Evolutionary conservation across 805 yeast species (phyloP), one percentile per base, ranked within the genome.

Genomic region (Kodamaea hsintzibuensis): DNA sequence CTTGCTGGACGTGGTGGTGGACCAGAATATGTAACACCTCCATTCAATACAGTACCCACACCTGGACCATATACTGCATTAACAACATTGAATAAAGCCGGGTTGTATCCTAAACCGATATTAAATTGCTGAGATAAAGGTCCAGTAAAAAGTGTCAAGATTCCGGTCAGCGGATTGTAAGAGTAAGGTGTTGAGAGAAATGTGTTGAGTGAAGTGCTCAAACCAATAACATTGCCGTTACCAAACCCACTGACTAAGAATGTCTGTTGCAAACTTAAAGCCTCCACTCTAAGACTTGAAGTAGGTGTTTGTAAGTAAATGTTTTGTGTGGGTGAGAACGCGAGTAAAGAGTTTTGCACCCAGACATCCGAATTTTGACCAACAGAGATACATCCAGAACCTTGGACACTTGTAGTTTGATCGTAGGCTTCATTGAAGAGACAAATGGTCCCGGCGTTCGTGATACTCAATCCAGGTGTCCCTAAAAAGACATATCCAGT

Each of bases 361-460:
- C 55, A 58, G 2, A 59, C 30, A 30, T 18, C 51, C 35, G 62
- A 54, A 16, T 52, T 44, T 4, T 3, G 14, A n/a, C 62, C 65
- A 17, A 61, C 60, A 47, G 49, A 56, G 17, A 67, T 56, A 61
- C 74, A 70, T 30, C 74, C 74, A n/a, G 55, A 22, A 22, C 73
- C 73, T 2, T 19, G 8, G 40, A 70, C 58, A 18, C 42, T 44
- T 13, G 66, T 59, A 1, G 61, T 53, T 56, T 68, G 73, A n/a
- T 50, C 47, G 54, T 62, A 69, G 1, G 49, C 48, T 30, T 60
- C 55, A 42, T 64, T 67, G 49, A 54, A 35, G 43, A 70, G 61
- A 59, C 73, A 69, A 42, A 65, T 55, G n/a, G 51, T 57, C 16
- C 63, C 62, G 1, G 53, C 45, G 25, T 62, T 62, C 12, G 47